phyloP scores from a whole-genome alignment of 768 basidiomycete species.

The Suillus bovinus region DNA sequence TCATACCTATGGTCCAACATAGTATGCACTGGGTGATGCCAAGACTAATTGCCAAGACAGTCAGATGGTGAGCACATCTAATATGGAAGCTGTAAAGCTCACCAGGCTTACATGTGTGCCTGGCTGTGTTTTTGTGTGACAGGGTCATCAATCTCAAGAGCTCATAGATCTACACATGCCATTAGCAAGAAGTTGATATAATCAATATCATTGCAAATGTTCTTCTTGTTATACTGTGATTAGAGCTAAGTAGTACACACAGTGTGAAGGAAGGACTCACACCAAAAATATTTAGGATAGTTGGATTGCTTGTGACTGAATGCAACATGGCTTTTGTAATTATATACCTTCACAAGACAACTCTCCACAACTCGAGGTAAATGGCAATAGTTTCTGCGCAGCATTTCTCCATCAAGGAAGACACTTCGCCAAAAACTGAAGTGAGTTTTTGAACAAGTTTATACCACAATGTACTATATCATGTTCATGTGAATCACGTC shows the following conservation, averaged over 20 bases:
- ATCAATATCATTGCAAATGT: slow-evolving; percentile 79
- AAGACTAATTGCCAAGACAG: slow-evolving; percentile 42
- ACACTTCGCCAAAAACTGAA: slow-evolving; percentile 82
- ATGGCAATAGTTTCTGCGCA: slow-evolving; percentile 88
- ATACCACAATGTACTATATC: slow-evolving; percentile 76
- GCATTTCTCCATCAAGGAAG: slow-evolving; percentile 91
- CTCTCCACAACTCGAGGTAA: slow-evolving; percentile 54
- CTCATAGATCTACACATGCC: slow-evolving; percentile 81
- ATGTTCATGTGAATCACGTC: no score
- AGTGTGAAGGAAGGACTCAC: slow-evolving; percentile 40
- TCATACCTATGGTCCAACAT: no score
- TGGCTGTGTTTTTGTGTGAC: slow-evolving; percentile 80
- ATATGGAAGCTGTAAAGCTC: slow-evolving; percentile 19
- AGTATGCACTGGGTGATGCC: slow-evolving; percentile 85
- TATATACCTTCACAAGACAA: no score
- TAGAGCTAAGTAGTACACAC: background rate
- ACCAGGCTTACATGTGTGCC: slow-evolving; percentile 91
- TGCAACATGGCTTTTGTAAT: slow-evolving; percentile 1
- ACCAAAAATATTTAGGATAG: slow-evolving; percentile 80
- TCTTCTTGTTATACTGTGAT: slow-evolving; percentile 59
- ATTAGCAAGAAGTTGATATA: slow-evolving; percentile 82
- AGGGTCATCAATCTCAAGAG: slow-evolving; percentile 83
- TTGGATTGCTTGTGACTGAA: slow-evolving; percentile 68
- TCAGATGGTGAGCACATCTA: slow-evolving; percentile 9
- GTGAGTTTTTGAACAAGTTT: slow-evolving; percentile 83